Conservation (phyloP, 208 protist species). For the Leishmania major region DNA sequence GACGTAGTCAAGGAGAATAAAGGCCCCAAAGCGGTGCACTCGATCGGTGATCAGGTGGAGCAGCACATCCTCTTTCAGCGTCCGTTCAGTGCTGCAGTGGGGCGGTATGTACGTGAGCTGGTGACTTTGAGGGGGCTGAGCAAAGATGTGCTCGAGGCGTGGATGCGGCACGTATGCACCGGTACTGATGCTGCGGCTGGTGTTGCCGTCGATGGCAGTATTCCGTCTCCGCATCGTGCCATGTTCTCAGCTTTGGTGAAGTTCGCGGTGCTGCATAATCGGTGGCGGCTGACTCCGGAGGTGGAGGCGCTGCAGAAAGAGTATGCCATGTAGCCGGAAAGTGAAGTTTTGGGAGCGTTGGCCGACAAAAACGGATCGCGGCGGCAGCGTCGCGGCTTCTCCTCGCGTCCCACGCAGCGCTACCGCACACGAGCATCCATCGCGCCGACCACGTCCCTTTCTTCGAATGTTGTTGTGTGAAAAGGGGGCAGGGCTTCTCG, state of each 20-base stretch:
- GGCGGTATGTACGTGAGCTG: conserved; percentile 64
- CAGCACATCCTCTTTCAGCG: conserved; percentile 36
- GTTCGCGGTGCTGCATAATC: conserved; percentile 43
- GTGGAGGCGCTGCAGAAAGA: conserved; percentile 25
- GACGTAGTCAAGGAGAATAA: not conserved
- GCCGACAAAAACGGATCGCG: not conserved
- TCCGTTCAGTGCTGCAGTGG: conserved; percentile 45
- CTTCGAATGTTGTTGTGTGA: not conserved
- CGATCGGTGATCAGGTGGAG: conserved; percentile 29
- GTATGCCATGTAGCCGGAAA: not conserved
- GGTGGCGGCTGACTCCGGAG: conserved; percentile 26
- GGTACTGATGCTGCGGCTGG: not conserved
- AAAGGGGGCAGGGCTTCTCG: not conserved
- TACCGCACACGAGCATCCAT: not conserved
- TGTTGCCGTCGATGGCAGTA: not conserved
- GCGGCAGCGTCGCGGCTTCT: not conserved
- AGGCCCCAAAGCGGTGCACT: not conserved
- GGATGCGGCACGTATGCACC: conserved; percentile 36
- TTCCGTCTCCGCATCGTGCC: conserved; percentile 17
- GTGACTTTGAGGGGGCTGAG: conserved; percentile 34
- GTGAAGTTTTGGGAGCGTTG: not conserved
- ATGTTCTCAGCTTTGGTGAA: conserved; percentile 46
- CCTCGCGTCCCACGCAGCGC: not conserved
- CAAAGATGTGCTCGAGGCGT: conserved; percentile 39
- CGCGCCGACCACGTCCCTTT: not conserved